Base-by-base conservation (phyloP, 805 yeast species). In the Candida morakotiae region DNA sequence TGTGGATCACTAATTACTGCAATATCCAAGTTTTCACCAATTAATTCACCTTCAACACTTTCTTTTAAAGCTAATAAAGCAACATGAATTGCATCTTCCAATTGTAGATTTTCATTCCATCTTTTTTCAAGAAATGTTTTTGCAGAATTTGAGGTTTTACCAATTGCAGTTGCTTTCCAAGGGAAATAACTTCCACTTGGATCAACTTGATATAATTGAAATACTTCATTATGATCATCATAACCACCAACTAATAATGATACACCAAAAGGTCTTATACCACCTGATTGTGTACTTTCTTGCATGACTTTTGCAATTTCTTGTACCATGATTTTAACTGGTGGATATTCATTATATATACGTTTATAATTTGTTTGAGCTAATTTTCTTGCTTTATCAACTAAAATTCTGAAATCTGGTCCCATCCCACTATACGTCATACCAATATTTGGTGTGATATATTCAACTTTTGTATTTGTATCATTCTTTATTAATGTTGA, bases 111-210 rank as follows among this genome's bases (percentile, higher is more conserved):
- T 47, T 88, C 95, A 58, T 89, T 91, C 97, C 98, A 93, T 66
- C 99, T 81, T 67, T 93, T 93, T 62, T 93, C 99, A 56, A 93
- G 67, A 53, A 93, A 93, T 1, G 98, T 91, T 70, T 94, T 93
- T 24, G 98, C 98, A n/a, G 95, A 87, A 30, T 80, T 79, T 3
- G 96, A 81, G 18, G 96, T 95, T 58, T 88, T 89, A 46, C 99
- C 99, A 52, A 93, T 93, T 17, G 98, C 98, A 3, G 98, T 91
- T 26, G 98, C 98, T 64, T 91, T 93, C 99, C 99, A 93, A 8
- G 99, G 98, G 74, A 87, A 93, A 61, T 83, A 93, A 28, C 96
- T 81, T 8, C 99, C 99, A 3, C 95, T 84, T 4, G 99, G 99
- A 66, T 93, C 99, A 33, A 93, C 95, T 65, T 93, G 99, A 62